Conservation (phyloP, 2,329 filamentous ascomycete species). For the Rutstroemia sp. region DNA sequence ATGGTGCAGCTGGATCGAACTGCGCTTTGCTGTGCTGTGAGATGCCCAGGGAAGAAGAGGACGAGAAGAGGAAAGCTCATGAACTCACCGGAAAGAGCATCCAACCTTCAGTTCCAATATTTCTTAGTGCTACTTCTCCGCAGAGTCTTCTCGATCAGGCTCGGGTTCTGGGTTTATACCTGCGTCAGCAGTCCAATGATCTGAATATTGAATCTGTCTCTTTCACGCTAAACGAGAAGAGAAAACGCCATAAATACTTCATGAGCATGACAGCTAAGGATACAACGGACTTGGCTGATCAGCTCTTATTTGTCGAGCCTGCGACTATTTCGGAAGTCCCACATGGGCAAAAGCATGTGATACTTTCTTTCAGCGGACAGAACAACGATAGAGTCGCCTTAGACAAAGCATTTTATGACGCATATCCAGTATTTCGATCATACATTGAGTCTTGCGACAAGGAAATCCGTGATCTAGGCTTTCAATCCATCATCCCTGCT, state of each 20-base stretch:
- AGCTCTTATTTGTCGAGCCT: constrained; percentile 24
- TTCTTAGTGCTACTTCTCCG: not conserved
- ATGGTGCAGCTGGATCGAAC: constrained; percentile 21
- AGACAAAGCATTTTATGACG: constrained; percentile 1
- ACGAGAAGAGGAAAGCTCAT: not conserved
- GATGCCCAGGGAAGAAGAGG: not conserved
- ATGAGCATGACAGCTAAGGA: not conserved
- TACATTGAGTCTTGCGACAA: constrained; percentile 14
- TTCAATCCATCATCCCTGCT: constrained; percentile 11
- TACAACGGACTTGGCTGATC: not conserved
- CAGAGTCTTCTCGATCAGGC: not conserved
- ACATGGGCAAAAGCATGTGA: constrained; percentile 20
- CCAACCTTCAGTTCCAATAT: not conserved
- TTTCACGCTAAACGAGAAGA: not conserved
- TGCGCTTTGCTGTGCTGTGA: constrained; percentile 12
- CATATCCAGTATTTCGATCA: constrained; percentile 5
- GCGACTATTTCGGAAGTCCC: constrained; percentile 34
- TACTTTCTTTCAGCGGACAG: constrained; percentile 31
- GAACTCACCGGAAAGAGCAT: no score
- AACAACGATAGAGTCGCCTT: constrained; percentile 8
- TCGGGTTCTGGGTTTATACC: not conserved
- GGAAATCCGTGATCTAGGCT: constrained; percentile 2
- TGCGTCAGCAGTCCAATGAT: not conserved
- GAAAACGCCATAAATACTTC: not conserved
- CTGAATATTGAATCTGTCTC: not conserved